These are phyloP conservation scores for Cercospora sojina DNA, from an alignment of 2,329 filamentous ascomycete genomes.

Conservation along the genomic window DNA sequence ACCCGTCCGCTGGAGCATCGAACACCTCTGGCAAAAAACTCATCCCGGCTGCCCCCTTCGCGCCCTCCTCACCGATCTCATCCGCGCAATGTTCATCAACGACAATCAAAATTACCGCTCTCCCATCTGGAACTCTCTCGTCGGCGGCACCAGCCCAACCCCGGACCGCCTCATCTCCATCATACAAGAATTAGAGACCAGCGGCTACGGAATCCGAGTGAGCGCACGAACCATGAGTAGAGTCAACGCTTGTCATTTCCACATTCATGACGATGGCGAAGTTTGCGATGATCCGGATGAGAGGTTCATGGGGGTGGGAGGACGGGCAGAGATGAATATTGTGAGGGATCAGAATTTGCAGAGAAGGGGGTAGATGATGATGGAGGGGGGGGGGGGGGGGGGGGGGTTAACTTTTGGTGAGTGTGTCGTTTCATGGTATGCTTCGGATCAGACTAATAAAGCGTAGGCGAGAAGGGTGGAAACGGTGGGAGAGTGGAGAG, in stretches of 20 bases:
- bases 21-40: conserved; percentile 20
- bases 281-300: conserved; percentile 12
- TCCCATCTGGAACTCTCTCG: conserved; percentile 13
- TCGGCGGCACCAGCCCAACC: conserved; percentile 11
- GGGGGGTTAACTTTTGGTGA: not conserved
- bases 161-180: conserved; percentile 12
- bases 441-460: too few relatives aligned
- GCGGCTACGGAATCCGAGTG: not conserved
- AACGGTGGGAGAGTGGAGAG: too few relatives aligned
- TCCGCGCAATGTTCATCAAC: conserved; percentile 20
- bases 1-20: conserved; percentile 17
- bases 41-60: conserved; percentile 11
- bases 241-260: conserved; percentile 19
- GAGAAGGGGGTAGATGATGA: not conserved
- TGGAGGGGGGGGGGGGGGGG: too few relatives aligned
- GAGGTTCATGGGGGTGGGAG: conserved; percentile 40
- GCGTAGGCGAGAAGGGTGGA: too few relatives aligned
- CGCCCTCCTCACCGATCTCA: conserved; percentile 16
- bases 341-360: not conserved
- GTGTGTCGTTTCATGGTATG: too few relatives aligned
- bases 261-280: conserved; percentile 13
- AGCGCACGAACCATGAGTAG: conserved; percentile 6
- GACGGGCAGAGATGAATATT: not conserved
- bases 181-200: conserved; percentile 1
- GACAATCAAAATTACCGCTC: not conserved